Base-by-base conservation (phyloP, 1,284 basidiomycete genomes). In the Apiotrichum sp. region DNA sequence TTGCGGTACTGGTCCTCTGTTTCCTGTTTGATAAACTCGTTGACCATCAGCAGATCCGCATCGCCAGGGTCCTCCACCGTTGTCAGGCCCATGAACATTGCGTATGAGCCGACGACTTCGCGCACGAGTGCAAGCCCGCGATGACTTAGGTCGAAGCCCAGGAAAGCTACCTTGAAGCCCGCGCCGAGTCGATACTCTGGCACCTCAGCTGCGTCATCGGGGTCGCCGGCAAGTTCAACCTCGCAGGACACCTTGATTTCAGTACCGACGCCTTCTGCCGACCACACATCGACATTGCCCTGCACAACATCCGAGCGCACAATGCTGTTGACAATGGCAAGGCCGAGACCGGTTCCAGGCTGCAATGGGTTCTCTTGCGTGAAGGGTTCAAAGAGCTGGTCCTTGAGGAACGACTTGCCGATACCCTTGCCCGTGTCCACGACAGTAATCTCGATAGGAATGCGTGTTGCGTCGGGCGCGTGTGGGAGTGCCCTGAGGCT, bases 311-410 rank as follows among this genome's bases (percentile, higher is more conserved):
- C 86, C 9, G 89, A 91, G 32, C 85, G 85, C 33, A 95, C 84
- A 50, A 77, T 77, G 65, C 88, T 92, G 79, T 90, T 93, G 71
- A 97, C 93, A 65, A 98, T 98, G 31, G 93, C 93, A 29, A 97
- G 83, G 16, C 93, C 93, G 3, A 98, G 82, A 16, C 93, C 93
- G 1, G 93, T 98, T 1, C 93, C 93, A 1, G 91, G 87, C 68
- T 95, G 91, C 8, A 78, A 58, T 0, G 75, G 75, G 55, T 78
- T 75, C 61, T 81, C 79, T 55, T 97, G 93, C 0, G 93, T 92
- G 77, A 98, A 98, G 0, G 93, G 93, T 67, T 96, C 93, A 78
- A 97, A 98, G 2, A 98, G 80, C 76, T 96, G 91, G 65, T 96
- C 92, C 84, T 89, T 89, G 57, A 92, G 76, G 74, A 93, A 93